These are phyloP conservation scores for Backusella psychrophila DNA, from an alignment of 192 early-diverging fungal species.

Conservation along the genomic window DNA sequence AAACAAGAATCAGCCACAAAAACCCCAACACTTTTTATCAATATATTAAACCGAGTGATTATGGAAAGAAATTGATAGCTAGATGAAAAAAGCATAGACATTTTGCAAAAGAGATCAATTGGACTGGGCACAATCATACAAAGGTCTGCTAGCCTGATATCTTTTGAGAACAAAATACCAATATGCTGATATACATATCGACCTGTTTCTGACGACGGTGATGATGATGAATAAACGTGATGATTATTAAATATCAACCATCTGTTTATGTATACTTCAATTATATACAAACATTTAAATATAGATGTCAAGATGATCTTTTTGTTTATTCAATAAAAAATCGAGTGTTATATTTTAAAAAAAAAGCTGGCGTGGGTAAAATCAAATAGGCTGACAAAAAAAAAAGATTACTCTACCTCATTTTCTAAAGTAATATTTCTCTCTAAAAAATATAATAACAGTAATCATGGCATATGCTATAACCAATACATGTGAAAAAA, in stretches of 20 bases:
- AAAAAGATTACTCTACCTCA: too few species aligned
- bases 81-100: slow-evolving; percentile 63
- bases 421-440: too few species aligned
- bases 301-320: not conserved
- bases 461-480: too few species aligned
- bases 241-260: not conserved
- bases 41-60: slow-evolving; percentile 88
- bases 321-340: not conserved
- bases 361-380: too few species aligned
- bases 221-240: slow-evolving; percentile 16
- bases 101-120: slow-evolving; percentile 33
- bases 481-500: too few species aligned
- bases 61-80: slow-evolving; percentile 84
- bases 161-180: too few species aligned
- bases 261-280: not conserved
- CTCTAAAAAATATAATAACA: too few species aligned
- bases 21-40: slow-evolving; percentile 72
- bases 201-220: slow-evolving; percentile 1
- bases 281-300: not conserved
- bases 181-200: not conserved
- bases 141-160: slow-evolving; percentile 37
- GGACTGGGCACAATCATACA: slow-evolving; percentile 41
- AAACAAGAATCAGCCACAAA: slow-evolving; percentile 55
- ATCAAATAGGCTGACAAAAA: too few species aligned
- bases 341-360: too few species aligned